Conservation (phyloP, 176 grass and related monocot genomes). For the Musa schizocarpa region DNA sequence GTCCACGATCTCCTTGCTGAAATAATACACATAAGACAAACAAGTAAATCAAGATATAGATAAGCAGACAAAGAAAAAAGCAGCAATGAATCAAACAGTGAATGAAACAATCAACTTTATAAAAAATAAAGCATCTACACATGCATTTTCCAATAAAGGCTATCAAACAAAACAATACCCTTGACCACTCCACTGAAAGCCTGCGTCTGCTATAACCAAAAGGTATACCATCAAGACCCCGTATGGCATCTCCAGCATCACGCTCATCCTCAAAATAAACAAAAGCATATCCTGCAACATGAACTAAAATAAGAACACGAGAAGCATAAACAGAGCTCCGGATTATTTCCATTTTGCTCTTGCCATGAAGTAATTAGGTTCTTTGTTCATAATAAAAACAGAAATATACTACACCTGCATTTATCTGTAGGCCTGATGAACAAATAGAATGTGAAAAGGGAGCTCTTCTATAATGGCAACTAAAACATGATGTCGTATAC, state of each 20-base stretch:
- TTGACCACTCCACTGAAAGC: conserved; percentile 87
- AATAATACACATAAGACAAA: no score
- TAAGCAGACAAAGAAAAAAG: no score
- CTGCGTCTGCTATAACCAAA: conserved; percentile 59
- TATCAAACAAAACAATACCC: conserved; percentile 22
- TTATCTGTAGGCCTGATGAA: conserved; percentile 49
- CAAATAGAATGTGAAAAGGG: conserved; percentile 31
- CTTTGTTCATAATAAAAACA: background rate
- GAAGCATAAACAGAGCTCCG: background rate
- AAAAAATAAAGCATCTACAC: background rate
- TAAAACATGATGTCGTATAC: conserved; percentile 43
- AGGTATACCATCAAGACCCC: conserved; percentile 36
- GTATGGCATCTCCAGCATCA: conserved; percentile 75
- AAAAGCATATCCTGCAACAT: conserved; percentile 60
- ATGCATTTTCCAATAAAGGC: no score
- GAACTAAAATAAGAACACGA: background rate
- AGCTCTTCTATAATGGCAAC: conserved; percentile 19
- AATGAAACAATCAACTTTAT: no score
- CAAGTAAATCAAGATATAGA: no score
- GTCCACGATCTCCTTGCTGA: conserved; percentile 72
- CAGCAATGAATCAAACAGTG: no score
- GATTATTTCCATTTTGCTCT: background rate
- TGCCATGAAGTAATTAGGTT: no score
- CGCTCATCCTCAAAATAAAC: conserved; percentile 73
- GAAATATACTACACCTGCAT: conserved; percentile 50